phyloP scores from a whole-genome alignment of 805 yeast genomes.

The Suhomyces pyralidae region DNA sequence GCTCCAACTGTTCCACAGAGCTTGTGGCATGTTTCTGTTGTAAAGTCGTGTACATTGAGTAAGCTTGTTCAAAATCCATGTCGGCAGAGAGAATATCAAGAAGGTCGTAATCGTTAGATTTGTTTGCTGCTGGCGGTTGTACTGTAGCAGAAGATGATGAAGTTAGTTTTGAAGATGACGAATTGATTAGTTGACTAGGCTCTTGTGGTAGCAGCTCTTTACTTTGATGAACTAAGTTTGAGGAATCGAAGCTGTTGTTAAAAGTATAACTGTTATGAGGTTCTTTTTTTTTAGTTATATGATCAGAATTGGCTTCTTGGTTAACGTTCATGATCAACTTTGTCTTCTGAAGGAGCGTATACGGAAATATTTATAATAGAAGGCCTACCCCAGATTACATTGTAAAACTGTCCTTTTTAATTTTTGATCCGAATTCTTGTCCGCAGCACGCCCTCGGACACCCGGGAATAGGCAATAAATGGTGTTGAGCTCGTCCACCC shows the following conservation, averaged over 20 bases:
- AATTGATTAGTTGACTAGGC: background rate
- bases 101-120: constrained; percentile 2
- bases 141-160: background rate
- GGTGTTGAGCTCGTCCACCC: constrained; percentile 1
- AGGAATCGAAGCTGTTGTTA: background rate
- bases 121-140: background rate
- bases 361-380: constrained; percentile 1
- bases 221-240: background rate
- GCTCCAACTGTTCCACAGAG: constrained; percentile 37
- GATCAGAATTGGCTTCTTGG: background rate
- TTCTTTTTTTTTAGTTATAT: background rate
- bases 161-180: background rate
- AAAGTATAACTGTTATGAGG: background rate
- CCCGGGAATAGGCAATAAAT: background rate
- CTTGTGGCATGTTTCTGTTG: constrained; percentile 35
- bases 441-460: constrained; percentile 1
- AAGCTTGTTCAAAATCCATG: constrained; percentile 48
- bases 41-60: constrained; percentile 35
- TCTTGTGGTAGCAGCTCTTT: background rate
- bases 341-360: background rate
- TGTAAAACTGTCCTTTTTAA: background rate
- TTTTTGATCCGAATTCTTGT: constrained; percentile 1
- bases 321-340: background rate
- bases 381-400: constrained; percentile 3
- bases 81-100: constrained; percentile 36